Evolutionary conservation across 2,329 filamentous ascomycete genomes (phyloP).

Genomic region (Penicillium sp.): DNA sequence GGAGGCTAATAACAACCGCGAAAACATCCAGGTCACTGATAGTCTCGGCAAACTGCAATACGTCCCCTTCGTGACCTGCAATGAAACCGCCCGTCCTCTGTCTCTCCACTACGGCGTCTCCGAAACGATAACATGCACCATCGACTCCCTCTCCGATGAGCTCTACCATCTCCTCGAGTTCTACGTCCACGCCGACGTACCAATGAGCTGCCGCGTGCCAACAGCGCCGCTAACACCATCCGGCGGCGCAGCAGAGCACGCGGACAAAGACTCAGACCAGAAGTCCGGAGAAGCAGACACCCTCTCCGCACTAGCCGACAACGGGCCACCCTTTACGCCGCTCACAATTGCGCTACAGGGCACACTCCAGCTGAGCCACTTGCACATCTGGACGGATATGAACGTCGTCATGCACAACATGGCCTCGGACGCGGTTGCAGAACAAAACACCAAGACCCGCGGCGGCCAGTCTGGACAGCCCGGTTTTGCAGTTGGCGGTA

Average conservation of each 20-base stretch:
- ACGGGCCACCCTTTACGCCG: slow-evolving; percentile 51
- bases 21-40: slow-evolving; percentile 55
- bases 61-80: slow-evolving; percentile 81
- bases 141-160: slow-evolving; percentile 45
- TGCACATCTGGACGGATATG: slow-evolving; percentile 81
- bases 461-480: slow-evolving; percentile 33
- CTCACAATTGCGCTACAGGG: slow-evolving; percentile 82
- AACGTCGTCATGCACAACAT: slow-evolving; percentile 71
- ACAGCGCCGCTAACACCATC: slow-evolving; percentile 54
- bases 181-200: slow-evolving; percentile 94
- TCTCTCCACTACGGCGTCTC: slow-evolving; percentile 73
- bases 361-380: slow-evolving; percentile 75
- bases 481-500: slow-evolving; percentile 76
- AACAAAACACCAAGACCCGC: slow-evolving; percentile 49
- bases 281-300: slow-evolving; percentile 46
- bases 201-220: slow-evolving; percentile 80
- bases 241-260: slow-evolving; percentile 13
- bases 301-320: slow-evolving; percentile 17
- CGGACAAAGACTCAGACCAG: slow-evolving; percentile 29
- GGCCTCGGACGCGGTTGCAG: slow-evolving; percentile 22
- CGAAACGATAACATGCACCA: slow-evolving; percentile 52
- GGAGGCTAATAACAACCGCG: slow-evolving; percentile 7
- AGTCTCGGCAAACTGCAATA: slow-evolving; percentile 75
- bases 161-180: slow-evolving; percentile 59
- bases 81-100: slow-evolving; percentile 74